Evolutionary conservation across 331 rosid species (phyloP), one percentile per base, ranked within the genome.

Genomic region (Quercus phellos): DNA sequence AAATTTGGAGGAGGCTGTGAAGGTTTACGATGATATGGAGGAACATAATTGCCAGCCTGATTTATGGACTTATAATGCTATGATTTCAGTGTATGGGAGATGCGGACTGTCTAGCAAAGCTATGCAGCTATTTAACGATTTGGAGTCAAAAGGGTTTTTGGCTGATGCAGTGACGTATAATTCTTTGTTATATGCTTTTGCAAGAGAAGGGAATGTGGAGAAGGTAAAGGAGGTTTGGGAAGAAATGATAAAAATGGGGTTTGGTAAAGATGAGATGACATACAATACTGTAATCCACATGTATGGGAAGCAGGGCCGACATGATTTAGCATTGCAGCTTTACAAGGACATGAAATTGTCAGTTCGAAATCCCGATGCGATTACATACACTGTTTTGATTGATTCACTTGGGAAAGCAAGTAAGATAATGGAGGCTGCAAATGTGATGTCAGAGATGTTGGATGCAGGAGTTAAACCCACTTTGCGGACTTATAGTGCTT

Each of bases 241-340:
- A 73, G 97, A 92, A 51, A 92, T 92, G 97, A 87, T 90, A 81
- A 86, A 84, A 75, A 84, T 74, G 84, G 99, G 99, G 53, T 88
- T 90, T 85, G 93, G 90, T 75, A 87, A 80, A 87, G 99, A 94
- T 84, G 97, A 94, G 88, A 94, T 94, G 99, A 94, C 99, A 5
- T 94, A 92, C 81, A 94, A 94, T 81, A 94, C 96, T 12, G 82
- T 94, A 67, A 90, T 94, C 71, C 93, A 90, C 85, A 94, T 94
- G 98, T 73, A 92, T 74, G 97, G 97, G 67, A 94, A 90, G 89
- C 95, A 87, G 53, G 99, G 97, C 34, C 87, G 82, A 66, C 87
- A 82, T 81, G 97, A 92, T 63, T 75, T 77, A 74, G 99, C 97
- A 10, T 76, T 90, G 32, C 84, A 87, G 87, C 87, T 94, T 70